Evolutionary conservation across 2,329 filamentous ascomycete species (phyloP).

Genomic region (Aspergillus chevalieri): DNA sequence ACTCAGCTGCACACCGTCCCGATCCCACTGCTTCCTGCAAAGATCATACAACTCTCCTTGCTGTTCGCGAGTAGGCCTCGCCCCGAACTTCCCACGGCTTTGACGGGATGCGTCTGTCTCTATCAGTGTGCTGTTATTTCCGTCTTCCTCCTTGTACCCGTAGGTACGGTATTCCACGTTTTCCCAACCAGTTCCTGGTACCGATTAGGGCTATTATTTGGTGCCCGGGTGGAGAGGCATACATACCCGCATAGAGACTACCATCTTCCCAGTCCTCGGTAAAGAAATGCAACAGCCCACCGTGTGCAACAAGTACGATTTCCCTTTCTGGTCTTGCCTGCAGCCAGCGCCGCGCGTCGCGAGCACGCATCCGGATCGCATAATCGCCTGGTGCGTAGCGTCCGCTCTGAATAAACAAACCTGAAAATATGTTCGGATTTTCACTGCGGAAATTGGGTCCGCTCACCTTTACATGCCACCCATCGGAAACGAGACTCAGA

Average conservation of each 20-base stretch:
- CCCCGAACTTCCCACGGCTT: not conserved
- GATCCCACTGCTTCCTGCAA: slow-evolving; percentile 4
- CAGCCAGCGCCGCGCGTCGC: slow-evolving; percentile 9
- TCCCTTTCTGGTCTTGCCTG: slow-evolving; percentile 9
- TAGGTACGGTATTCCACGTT: slow-evolving; percentile 65
- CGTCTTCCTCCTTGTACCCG: slow-evolving; percentile 39
- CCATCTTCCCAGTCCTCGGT: slow-evolving; percentile 50
- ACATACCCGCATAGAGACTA: slow-evolving; percentile 31
- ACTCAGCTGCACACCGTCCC: slow-evolving; percentile 5
- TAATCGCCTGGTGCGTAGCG: no score
- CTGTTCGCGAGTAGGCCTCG: not conserved
- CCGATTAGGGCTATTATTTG: not conserved
- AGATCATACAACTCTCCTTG: not conserved
- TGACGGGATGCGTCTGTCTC: slow-evolving; percentile 9
- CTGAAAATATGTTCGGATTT: slow-evolving; percentile 6
- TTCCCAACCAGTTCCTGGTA: slow-evolving; percentile 58
- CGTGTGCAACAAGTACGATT: slow-evolving; percentile 11
- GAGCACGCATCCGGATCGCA: slow-evolving; percentile 18
- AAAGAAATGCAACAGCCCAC: slow-evolving; percentile 13
- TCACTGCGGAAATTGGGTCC: not conserved
- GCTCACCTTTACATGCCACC: slow-evolving; percentile 7
- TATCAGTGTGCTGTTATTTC: slow-evolving; percentile 1
- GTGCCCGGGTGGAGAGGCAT: no score
- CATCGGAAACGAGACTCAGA: slow-evolving; percentile 2
- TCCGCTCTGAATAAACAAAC: no score